A percentile compares a stretch with the other conserved stretches of the same genome.
Evolutionary conservation across 2,329 filamentous ascomycete species (phyloP).

Genomic region (Zasmidium cellare): DNA sequence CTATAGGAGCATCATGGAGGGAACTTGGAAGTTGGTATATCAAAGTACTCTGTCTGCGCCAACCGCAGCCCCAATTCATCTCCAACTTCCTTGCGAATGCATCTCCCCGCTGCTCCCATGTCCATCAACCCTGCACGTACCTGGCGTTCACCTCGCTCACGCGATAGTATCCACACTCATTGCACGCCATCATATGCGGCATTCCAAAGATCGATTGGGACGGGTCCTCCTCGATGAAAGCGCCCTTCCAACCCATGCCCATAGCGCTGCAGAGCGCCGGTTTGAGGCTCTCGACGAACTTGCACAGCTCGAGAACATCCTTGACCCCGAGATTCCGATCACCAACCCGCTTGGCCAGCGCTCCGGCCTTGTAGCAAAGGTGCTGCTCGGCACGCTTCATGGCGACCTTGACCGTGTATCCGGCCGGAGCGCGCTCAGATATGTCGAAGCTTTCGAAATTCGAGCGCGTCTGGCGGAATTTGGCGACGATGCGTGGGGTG

Average conservation of each 20-base stretch:
- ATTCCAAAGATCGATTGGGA: neutral
- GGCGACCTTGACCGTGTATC: slow-evolving; percentile 3
- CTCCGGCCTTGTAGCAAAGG: neutral
- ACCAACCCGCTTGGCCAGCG: neutral
- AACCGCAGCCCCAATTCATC: too few relatives aligned
- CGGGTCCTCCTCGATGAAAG: neutral
- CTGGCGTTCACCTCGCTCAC: neutral
- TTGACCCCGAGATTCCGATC: neutral
- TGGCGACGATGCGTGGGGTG: slow-evolving; percentile 12
- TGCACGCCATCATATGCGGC: neutral
- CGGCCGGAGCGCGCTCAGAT: slow-evolving; percentile 3
- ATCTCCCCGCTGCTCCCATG: too few relatives aligned
- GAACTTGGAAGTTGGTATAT: too few relatives aligned
- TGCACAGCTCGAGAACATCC: neutral
- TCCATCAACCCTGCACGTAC: neutral
- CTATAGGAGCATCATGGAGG: too few relatives aligned
- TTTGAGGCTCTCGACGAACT: slow-evolving; percentile 5
- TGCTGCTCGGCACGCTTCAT: slow-evolving; percentile 7
- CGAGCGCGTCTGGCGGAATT: slow-evolving; percentile 5
- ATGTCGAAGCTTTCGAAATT: neutral
- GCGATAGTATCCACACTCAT: slow-evolving; percentile 8
- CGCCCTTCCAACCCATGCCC: slow-evolving; percentile 10
- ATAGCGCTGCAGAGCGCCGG: slow-evolving; percentile 6
- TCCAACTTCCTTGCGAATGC: too few relatives aligned
- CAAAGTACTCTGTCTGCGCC: too few relatives aligned